Percentiles rank a stretch among this genome's conserved stretches.
These are phyloP conservation scores for Euryodendron excelsum DNA, from an alignment of 148 eudicot genomes.

Conservation along the genomic window DNA sequence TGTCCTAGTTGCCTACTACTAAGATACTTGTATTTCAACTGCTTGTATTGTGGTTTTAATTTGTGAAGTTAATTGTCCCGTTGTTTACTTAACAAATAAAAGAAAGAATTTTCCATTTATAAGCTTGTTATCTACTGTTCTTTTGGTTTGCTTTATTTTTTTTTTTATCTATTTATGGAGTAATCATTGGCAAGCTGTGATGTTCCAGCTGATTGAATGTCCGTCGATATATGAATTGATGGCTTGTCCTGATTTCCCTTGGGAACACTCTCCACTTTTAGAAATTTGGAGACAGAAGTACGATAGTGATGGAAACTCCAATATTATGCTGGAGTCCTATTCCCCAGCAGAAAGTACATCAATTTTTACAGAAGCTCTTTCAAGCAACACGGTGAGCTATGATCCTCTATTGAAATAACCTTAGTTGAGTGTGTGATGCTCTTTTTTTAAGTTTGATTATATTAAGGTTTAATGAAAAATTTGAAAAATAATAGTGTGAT, in stretches of 20 bases:
- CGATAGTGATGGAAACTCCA: conserved; percentile 52
- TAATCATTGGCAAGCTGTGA: background rate
- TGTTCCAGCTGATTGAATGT: conserved; percentile 84
- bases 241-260: conserved; percentile 66
- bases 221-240: conserved; percentile 96
- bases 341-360: conserved; percentile 59
- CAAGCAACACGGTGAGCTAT: conserved; percentile 63
- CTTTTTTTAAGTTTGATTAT: too few species aligned
- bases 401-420: background rate
- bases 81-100: background rate
- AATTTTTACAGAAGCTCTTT: conserved; percentile 60
- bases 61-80: background rate
- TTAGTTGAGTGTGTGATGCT: background rate
- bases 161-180: background rate
- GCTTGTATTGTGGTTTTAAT: background rate
- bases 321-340: conserved; percentile 60
- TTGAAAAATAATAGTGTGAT: too few species aligned
- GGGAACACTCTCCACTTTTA: conserved; percentile 75
- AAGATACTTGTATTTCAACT: background rate
- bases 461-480: too few species aligned
- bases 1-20: background rate
- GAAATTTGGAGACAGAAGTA: conserved; percentile 79
- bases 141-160: background rate
- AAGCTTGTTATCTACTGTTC: background rate
- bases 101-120: background rate